Evolutionary conservation across 106 monocot species (phyloP), one percentile per base, ranked within the genome.

Genomic region (Dioscorea zingiberensis): DNA sequence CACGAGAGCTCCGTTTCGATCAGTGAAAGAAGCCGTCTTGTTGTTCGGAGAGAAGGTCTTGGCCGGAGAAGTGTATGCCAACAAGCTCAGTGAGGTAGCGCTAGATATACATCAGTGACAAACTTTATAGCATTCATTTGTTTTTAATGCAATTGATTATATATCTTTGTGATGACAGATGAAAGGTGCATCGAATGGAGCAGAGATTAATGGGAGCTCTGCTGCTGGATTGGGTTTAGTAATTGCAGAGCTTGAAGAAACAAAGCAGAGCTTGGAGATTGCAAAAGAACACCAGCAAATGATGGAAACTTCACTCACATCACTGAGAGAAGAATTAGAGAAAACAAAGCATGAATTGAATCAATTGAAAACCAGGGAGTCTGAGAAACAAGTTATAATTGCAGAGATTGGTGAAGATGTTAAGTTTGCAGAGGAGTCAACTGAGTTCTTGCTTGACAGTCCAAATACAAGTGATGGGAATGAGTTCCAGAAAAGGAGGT

Each of bases 11-110:
- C 85, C 90, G 17, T 90, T 90, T 63, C 65, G 71, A 46, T 90
- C 90, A 5, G 90, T 90, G 44, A 90, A 86, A 75, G 90, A 90
- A 49, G 85, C 90, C 19, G 82, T 86, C 48, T 25, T 75, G 71
- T 66, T 86, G 60, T 90, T 83, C 64, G 89, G 89, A 15, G 82
- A 85, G 62, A 69, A 61, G 49, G 84, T 81, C 51, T 59, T 89
- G 25, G 85, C 74, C 18, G 81, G 76, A 21, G 81, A 85, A 30
- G 68, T 85, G 25, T 78, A 77, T 26, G 79, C 76, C 28, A 53
- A 63, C 26, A 79, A 74, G 49, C 66, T 85, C n/a, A 56, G 77
- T 21, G 54, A 85, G 67, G 85, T 85, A 49, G 38, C 38, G 6
- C 38, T 6, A 38, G 38, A 38, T n/a, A n/a, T n/a, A n/a, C n/a